Evolutionary conservation across 2,329 filamentous ascomycete genomes (phyloP).

Genomic region (Geosmithia morbida): DNA sequence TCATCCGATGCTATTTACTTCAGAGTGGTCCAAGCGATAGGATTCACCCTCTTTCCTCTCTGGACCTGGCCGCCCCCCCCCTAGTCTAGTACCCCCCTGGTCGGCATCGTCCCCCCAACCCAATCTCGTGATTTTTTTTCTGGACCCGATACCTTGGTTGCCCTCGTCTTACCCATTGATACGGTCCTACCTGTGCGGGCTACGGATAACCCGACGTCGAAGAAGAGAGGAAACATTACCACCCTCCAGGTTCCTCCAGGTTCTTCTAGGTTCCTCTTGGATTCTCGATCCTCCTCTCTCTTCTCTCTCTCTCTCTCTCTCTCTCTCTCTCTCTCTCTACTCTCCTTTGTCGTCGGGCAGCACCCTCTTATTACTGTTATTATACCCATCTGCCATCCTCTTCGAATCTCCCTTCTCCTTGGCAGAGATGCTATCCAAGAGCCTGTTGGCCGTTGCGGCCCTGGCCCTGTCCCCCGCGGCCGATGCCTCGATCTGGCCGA

Average conservation of each 20-base stretch:
- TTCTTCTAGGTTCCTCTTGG: neutral
- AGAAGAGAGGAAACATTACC: neutral
- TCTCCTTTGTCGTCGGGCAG: neutral
- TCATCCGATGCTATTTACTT: neutral
- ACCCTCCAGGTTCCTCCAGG: neutral
- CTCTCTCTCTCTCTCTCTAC: no score
- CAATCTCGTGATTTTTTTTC: slow-evolving; percentile 32
- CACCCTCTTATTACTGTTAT: neutral
- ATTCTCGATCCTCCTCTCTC: no score
- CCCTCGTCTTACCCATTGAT: no score
- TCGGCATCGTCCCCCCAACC: neutral
- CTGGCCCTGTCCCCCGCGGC: slow-evolving; percentile 24
- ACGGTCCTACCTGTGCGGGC: no score
- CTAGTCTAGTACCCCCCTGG: neutral
- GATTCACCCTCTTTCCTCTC: neutral
- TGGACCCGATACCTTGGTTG: slow-evolving; percentile 35
- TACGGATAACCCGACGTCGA: neutral
- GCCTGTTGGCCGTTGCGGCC: slow-evolving; percentile 22
- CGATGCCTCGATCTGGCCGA: slow-evolving; percentile 40
- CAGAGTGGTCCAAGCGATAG: neutral
- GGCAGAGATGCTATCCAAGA: slow-evolving; percentile 19
- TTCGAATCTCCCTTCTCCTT: no score
- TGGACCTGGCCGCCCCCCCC: no score
- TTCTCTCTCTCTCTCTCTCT: no score
- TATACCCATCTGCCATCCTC: no score